Percentiles rank a stretch among this genome's conserved stretches.
Conservation (phyloP, 2,329 filamentous ascomycete genomes). For the Emergomyces africanus region DNA sequence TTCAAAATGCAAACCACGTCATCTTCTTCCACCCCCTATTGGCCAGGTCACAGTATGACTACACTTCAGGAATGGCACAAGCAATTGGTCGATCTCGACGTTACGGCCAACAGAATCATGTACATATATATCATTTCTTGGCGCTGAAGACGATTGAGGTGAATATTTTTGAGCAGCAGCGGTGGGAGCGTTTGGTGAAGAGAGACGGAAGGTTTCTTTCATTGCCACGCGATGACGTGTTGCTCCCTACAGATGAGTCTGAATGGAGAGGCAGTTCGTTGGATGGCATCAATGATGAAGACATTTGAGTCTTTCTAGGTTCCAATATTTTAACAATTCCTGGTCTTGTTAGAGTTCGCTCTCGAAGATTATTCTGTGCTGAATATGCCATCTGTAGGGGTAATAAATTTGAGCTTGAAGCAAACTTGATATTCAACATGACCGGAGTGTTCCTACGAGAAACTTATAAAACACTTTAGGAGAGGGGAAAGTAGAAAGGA, state of each 20-base stretch:
- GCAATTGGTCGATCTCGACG: slow-evolving; percentile 49
- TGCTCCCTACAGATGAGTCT: slow-evolving; percentile 9
- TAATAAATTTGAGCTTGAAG: background rate
- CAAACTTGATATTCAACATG: background rate
- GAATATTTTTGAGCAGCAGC: slow-evolving; percentile 29
- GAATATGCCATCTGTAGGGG: background rate
- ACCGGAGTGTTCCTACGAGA: background rate
- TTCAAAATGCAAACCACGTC: slow-evolving; percentile 51
- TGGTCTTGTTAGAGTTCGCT: background rate
- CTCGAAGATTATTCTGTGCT: background rate
- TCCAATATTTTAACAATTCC: too few species aligned
- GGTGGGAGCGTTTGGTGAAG: slow-evolving; percentile 19
- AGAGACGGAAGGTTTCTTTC: slow-evolving; percentile 13
- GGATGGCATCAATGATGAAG: slow-evolving; percentile 14
- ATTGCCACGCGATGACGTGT: slow-evolving; percentile 11
- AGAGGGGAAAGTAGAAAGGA: background rate
- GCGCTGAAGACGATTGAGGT: slow-evolving; percentile 34
- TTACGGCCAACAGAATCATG: slow-evolving; percentile 44
- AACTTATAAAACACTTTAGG: background rate
- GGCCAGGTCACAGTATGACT: slow-evolving; percentile 38
- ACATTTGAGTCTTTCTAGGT: background rate
- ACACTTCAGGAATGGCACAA: slow-evolving; percentile 47
- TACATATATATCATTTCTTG: slow-evolving; percentile 44
- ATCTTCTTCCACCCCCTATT: slow-evolving; percentile 49
- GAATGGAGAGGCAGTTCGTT: slow-evolving; percentile 19